Conservation (phyloP, 305 asterid species). For the Plantago lanceolata region DNA sequence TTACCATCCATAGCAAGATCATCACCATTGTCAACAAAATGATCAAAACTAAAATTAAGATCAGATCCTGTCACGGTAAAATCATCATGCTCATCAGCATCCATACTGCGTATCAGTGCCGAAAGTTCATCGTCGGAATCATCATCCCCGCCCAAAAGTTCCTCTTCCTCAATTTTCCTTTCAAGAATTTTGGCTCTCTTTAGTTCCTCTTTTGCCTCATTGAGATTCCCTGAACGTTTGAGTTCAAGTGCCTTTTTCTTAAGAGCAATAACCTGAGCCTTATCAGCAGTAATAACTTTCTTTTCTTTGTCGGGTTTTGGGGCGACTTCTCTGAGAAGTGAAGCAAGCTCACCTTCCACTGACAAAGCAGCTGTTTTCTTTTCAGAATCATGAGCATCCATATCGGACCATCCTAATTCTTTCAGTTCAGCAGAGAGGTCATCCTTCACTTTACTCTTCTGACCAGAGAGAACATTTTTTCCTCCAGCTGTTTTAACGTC, state of each 20-base stretch:
- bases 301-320: slow-evolving; percentile 48
- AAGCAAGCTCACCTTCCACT: slow-evolving; percentile 85
- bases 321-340: slow-evolving; percentile 63
- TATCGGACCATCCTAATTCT: slow-evolving; percentile 96
- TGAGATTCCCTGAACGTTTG: slow-evolving; percentile 81
- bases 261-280: slow-evolving; percentile 66
- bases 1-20: slow-evolving; percentile 56
- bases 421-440: slow-evolving; percentile 79
- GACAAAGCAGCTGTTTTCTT: slow-evolving; percentile 49
- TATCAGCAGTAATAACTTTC: slow-evolving; percentile 42
- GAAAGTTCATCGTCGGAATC: slow-evolving; percentile 93
- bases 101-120: slow-evolving; percentile 55
- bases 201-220: slow-evolving; percentile 89
- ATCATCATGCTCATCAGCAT: slow-evolving; percentile 46
- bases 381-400: slow-evolving; percentile 60
- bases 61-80: slow-evolving; percentile 37
- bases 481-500: slow-evolving; percentile 33
- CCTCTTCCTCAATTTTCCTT: slow-evolving; percentile 90
- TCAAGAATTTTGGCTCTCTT: slow-evolving; percentile 91
- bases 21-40: slow-evolving; percentile 39
- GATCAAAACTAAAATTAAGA: slow-evolving; percentile 47
- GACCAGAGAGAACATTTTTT: slow-evolving; percentile 35
- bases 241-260: slow-evolving; percentile 90
- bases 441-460: slow-evolving; percentile 53
- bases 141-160: slow-evolving; percentile 74